phyloP scores from a whole-genome alignment of 805 yeast genomes.

The Nakazawaea sp. region DNA sequence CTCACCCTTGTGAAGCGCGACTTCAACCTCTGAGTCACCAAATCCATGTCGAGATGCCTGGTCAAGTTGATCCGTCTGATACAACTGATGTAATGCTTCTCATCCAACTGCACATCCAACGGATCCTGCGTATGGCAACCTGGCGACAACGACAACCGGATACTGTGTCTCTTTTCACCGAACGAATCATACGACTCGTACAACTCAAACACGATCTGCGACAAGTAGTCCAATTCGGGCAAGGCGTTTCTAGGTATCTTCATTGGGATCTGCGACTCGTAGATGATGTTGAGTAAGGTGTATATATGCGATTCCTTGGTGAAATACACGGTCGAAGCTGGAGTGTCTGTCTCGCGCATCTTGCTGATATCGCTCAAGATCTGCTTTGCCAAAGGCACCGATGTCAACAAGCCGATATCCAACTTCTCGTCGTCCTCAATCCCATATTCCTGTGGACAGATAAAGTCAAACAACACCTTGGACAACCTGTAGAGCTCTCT shows the following conservation, averaged over 20 bases:
- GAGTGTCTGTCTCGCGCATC: slow-evolving; percentile 71
- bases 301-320: slow-evolving; percentile 97
- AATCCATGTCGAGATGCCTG: slow-evolving; percentile 87
- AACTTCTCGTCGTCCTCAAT: slow-evolving; percentile 91
- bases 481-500: slow-evolving; percentile 86
- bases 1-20: slow-evolving; percentile 81
- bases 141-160: slow-evolving; percentile 87
- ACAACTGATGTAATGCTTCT: slow-evolving; percentile 93
- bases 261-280: slow-evolving; percentile 92
- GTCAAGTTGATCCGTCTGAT: slow-evolving; percentile 88
- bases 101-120: slow-evolving; percentile 91
- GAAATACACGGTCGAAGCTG: slow-evolving; percentile 84
- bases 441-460: slow-evolving; percentile 98
- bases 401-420: slow-evolving; percentile 91
- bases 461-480: slow-evolving; percentile 91
- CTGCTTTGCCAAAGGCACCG: slow-evolving; percentile 88
- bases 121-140: slow-evolving; percentile 99
- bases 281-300: slow-evolving; percentile 82
- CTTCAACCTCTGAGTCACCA: slow-evolving; percentile 74
- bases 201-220: slow-evolving; percentile 90
- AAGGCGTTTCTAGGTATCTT: slow-evolving; percentile 90
- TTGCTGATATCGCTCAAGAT: slow-evolving; percentile 72
- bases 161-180: slow-evolving; percentile 77
- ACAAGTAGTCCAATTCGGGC: slow-evolving; percentile 92
- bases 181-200: slow-evolving; percentile 72